Evolutionary conservation across 2,329 filamentous ascomycete species (phyloP).

Genomic region (Lomentospora prolificans): DNA sequence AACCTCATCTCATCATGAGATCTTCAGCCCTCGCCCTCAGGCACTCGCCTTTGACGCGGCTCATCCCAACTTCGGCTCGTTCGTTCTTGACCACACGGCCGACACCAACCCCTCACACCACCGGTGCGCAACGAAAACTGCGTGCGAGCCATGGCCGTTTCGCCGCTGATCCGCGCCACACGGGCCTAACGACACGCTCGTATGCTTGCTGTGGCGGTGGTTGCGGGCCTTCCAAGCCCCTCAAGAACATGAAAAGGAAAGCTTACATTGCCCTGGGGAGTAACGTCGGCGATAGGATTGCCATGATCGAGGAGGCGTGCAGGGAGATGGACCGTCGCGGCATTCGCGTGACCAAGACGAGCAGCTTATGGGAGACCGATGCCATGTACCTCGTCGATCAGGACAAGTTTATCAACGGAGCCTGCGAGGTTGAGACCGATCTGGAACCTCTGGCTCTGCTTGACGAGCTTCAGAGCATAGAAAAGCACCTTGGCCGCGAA

Average conservation of each 20-base stretch:
- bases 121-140: too few species aligned
- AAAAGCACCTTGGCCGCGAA: conserved; percentile 65
- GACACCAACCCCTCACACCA: too few species aligned
- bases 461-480: conserved; percentile 74
- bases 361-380: conserved; percentile 85
- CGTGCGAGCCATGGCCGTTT: too few species aligned
- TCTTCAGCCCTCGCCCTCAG: not conserved
- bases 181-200: too few species aligned
- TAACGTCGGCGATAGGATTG: conserved; percentile 79
- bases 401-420: conserved; percentile 80
- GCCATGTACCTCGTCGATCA: conserved; percentile 96
- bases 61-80: not conserved
- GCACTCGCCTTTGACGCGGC: not conserved
- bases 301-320: conserved; percentile 78
- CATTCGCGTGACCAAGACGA: conserved; percentile 70
- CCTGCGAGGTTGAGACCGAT: conserved; percentile 78
- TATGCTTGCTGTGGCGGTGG: conserved; percentile 23
- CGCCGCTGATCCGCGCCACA: too few species aligned
- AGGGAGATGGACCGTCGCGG: conserved; percentile 62
- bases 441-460: conserved; percentile 67
- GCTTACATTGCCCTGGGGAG: conserved; percentile 86
- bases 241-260: conserved; percentile 24
- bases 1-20: not conserved
- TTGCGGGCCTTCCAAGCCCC: conserved; percentile 21
- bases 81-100: not conserved